phyloP scores from a whole-genome alignment of 2,329 filamentous ascomycete genomes.

The Aquanectria penicillioides region DNA sequence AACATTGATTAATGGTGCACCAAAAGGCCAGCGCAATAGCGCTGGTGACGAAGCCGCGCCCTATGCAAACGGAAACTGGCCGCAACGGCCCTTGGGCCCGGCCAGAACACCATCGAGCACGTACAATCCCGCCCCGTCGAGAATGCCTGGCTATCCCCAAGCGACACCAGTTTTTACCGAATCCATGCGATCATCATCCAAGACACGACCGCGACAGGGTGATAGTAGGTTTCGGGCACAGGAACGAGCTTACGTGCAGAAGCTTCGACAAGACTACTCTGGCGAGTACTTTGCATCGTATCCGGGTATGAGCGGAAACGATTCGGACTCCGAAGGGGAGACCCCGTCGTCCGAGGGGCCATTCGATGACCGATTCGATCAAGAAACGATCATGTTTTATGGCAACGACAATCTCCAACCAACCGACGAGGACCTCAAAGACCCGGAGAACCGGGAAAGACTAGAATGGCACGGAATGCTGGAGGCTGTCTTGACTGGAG shows the following conservation, averaged over 20 bases:
- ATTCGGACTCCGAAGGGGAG: conserved; percentile 90
- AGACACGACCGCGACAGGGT: conserved; percentile 60
- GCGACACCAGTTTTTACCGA: conserved; percentile 55
- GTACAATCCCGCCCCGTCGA: conserved; percentile 75
- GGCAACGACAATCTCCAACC: conserved; percentile 90
- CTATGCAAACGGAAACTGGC: conserved; percentile 54
- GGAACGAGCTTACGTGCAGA: conserved; percentile 94
- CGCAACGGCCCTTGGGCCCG: conserved; percentile 74
- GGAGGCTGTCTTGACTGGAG: conserved; percentile 92
- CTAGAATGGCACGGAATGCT: conserved; percentile 99
- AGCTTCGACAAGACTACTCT: conserved; percentile 78
- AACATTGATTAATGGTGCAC: conserved; percentile 53
- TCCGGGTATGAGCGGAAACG: conserved; percentile 68
- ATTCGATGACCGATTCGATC: conserved; percentile 88
- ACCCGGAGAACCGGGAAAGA: conserved; percentile 87
- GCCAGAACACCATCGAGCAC: conserved; percentile 81
- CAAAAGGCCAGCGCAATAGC: conserved; percentile 52
- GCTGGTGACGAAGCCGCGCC: conserved; percentile 41
- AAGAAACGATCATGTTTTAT: conserved; percentile 92
- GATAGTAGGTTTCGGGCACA: conserved; percentile 65
- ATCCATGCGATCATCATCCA: conserved; percentile 60
- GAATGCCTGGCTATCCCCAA: conserved; percentile 56
- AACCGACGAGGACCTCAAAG: conserved; percentile 87
- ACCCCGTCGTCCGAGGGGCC: conserved; percentile 86
- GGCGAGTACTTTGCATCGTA: conserved; percentile 79